Evolutionary conservation across 352 stramenopile species (phyloP).

Genomic region (Pythium angustatum): DNA sequence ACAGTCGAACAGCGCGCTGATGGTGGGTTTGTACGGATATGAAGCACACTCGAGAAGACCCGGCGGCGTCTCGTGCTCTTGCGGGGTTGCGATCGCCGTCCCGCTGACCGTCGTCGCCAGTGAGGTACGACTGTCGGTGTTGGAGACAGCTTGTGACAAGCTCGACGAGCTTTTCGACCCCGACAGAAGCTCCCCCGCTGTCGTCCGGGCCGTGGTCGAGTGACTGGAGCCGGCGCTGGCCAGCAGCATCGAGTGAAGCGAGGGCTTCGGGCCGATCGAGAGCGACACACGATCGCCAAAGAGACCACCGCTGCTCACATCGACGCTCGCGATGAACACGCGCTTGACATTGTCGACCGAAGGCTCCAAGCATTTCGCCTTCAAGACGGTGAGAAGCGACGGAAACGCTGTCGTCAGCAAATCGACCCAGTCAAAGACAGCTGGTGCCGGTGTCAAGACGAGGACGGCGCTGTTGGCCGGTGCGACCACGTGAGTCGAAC

Average conservation of each 20-base stretch:
- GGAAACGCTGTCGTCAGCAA: slow-evolving; percentile 43
- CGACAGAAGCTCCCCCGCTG: not conserved
- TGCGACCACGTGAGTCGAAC: slow-evolving; percentile 2
- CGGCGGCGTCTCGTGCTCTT: not conserved
- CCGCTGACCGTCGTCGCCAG: not conserved
- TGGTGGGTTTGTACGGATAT: slow-evolving; percentile 18
- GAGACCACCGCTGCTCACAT: not conserved
- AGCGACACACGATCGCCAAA: slow-evolving; percentile 7
- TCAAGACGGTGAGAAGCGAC: slow-evolving; percentile 24
- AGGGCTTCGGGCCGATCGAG: slow-evolving; percentile 11
- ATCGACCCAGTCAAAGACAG: slow-evolving; percentile 41
- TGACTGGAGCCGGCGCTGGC: slow-evolving; percentile 1
- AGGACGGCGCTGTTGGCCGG: slow-evolving; percentile 15
- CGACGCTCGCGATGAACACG: slow-evolving; percentile 27
- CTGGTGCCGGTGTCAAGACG: slow-evolving; percentile 15
- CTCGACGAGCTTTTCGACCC: slow-evolving; percentile 18
- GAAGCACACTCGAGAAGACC: not conserved
- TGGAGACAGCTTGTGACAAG: not conserved
- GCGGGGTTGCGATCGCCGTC: not conserved
- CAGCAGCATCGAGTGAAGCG: slow-evolving; percentile 22
- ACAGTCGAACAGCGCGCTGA: slow-evolving; percentile 10
- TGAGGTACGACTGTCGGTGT: slow-evolving; percentile 18
- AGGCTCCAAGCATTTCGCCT: slow-evolving; percentile 28
- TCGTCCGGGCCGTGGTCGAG: not conserved
- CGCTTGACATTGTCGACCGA: slow-evolving; percentile 34